phyloP scores from a whole-genome alignment of 768 basidiomycete species.

The Hericium coralloides region DNA sequence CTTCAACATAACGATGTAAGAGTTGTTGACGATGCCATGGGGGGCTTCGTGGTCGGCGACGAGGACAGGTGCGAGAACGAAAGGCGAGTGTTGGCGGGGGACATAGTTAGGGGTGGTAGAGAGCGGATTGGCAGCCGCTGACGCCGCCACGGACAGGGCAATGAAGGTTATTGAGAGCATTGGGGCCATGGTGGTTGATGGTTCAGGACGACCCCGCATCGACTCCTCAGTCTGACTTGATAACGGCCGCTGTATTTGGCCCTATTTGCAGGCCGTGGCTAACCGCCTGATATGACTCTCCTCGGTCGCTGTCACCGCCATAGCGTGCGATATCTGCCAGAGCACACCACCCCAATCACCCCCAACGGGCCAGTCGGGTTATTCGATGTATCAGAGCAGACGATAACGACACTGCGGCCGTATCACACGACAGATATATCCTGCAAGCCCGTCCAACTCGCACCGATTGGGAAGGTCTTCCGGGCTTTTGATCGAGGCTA shows the following conservation, averaged over 20 bases:
- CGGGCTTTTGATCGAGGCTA: not conserved
- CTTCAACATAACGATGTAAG: conserved; percentile 93
- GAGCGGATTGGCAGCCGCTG: conserved; percentile 33
- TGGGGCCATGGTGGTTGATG: conserved; percentile 22
- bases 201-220: conserved; percentile 8
- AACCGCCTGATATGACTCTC: not conserved
- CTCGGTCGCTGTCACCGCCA: not conserved
- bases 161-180: conserved; percentile 17
- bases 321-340: not conserved
- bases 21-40: conserved; percentile 73
- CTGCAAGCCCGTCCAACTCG: no score
- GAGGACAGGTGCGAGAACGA: conserved; percentile 51
- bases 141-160: conserved; percentile 28
- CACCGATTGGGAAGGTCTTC: no score
- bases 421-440: no score
- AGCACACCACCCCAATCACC: not conserved
- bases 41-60: conserved; percentile 43
- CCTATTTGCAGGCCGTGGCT: not conserved
- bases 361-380: no score
- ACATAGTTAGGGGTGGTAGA: conserved; percentile 31
- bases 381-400: no score
- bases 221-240: not conserved
- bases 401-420: no score
- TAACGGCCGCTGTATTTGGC: conserved; percentile 1
- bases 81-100: conserved; percentile 29